Base-by-base conservation (phyloP, 441 rosid genomes). In the Manihot esculenta region DNA sequence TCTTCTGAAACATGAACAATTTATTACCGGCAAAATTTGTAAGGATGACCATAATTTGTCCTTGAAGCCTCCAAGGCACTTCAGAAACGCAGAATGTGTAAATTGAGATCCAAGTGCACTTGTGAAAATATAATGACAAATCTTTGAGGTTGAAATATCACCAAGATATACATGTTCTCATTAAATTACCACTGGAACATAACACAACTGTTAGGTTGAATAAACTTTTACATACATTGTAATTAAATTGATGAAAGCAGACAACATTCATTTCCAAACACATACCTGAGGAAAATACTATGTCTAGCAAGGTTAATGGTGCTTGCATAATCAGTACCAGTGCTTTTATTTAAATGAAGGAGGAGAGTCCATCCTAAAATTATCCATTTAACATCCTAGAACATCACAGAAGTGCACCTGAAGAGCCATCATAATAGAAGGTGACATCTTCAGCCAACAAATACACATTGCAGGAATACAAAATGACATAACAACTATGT, bases 361-460 rank as follows among this genome's bases (percentile, higher is more conserved):
- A 38, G 27, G 11, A 48, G 41, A 64, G 15, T 13, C 15, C 53
- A 10, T 26, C 14, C 18, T 53, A 45, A 15, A 53, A 50, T 44
- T 33, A 63, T 44, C 67, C n/a, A 23, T 18, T 24, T 18, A 21
- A 26, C 15, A 38, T 24, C 54, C 21, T 10, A 12, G 20, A 67
- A 57, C 8, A 57, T 56, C 41, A 45, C 26, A 27, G 23, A 57
- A 53, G 15, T 11, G 55, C 57, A 69, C 57, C 64, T 45, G 64
- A 69, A 59, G 33, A 60, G 20, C 30, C 11, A 60, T 49, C n/a
- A 27, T n/a, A 54, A 3, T 64, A 45, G 64, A 21, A 69, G 47
- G 27, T 21, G 5, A 21, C 33, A 30, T 48, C 21, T 55, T 47
- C 44, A 26, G 50, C 20, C 26, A 24, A 55, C 58, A 48, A 8